Base-by-base conservation (phyloP, 140 eudicot genomes). In the Eryngium alpinum region DNA sequence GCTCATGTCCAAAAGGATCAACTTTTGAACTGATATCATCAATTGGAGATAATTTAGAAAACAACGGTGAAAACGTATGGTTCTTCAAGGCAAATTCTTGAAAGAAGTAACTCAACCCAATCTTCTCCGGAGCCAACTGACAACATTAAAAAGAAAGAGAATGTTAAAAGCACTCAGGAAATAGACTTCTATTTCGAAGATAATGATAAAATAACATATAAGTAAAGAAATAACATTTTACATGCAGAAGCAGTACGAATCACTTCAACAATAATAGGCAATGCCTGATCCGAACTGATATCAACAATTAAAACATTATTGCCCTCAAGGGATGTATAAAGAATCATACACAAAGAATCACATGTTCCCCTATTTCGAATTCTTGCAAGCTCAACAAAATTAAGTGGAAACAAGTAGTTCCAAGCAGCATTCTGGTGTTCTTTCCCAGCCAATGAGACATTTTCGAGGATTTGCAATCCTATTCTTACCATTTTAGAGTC, bases 271-370 rank as follows among this genome's bases (percentile, higher is more conserved):
- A 91, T 22, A 75, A 92, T 87, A 22, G 87, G 84, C 85, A 89
- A 83, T 72, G 87, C 94, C 60, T 80, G 53, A 74, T 87, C 93
- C 28, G 88, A 83, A 83, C 92, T 85, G 77, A 92, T 80, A 77
- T 94, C 84, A 19, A 57, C 74, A 81, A 81, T 78, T 27, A 85
- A 77, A 52, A 72, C 88, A n/a, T 44, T 29, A 62, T 85, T 90
- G 81, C 89, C 97, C 80, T 89, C 92, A 21, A 74, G 60, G 85
- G 94, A 90, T 12, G 89, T 86, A 81, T 90, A 94, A 72, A 94
- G 72, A 51, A 92, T 86, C 98, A 88, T 94, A 80, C 91, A 92
- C 83, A 94, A 84, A 51, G 97, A 94, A 79, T 92, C 98, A 85
- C 97, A 90, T 16, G 72, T 89, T 31, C 90, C 97, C 84, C 85